These are phyloP conservation scores for Misopates orontium DNA, from an alignment of 257 asterid species.

Conservation along the genomic window DNA sequence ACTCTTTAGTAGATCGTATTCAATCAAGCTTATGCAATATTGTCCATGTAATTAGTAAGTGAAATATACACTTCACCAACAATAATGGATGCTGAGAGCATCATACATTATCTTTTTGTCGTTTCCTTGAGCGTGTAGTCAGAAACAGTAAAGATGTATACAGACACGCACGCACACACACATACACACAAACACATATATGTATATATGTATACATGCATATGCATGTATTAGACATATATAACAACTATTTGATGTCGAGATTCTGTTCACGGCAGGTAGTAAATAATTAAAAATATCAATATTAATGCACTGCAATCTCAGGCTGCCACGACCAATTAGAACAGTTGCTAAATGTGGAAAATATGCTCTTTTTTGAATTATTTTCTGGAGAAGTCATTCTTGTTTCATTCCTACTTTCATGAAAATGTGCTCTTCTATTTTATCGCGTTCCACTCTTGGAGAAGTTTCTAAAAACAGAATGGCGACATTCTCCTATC, in stretches of 20 bases:
- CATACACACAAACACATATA: too few relatives aligned
- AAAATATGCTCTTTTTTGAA: slow-evolving; percentile 7
- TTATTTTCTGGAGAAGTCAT: neutral
- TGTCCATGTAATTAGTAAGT: slow-evolving; percentile 17
- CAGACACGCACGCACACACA: too few relatives aligned
- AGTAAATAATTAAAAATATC: slow-evolving; percentile 13
- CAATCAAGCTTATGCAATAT: slow-evolving; percentile 1
- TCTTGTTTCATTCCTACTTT: neutral
- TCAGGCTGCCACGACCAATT: slow-evolving; percentile 1
- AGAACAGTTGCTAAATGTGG: neutral
- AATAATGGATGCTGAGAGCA: slow-evolving; percentile 11
- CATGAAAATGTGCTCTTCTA: neutral
- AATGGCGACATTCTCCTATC: neutral
- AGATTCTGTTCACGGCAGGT: neutral
- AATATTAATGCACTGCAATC: neutral
- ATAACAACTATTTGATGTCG: neutral
- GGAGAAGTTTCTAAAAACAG: neutral
- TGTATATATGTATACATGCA: neutral
- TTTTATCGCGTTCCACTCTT: neutral
- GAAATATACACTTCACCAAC: neutral
- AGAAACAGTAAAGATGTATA: neutral
- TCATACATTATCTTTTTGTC: slow-evolving; percentile 22
- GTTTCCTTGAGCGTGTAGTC: slow-evolving; percentile 9
- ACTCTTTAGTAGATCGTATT: neutral
- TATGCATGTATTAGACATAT: slow-evolving; percentile 9